These are phyloP conservation scores for Yamadazyma friedrichii DNA, from an alignment of 1,139 yeast genomes.

Conservation along the genomic window DNA sequence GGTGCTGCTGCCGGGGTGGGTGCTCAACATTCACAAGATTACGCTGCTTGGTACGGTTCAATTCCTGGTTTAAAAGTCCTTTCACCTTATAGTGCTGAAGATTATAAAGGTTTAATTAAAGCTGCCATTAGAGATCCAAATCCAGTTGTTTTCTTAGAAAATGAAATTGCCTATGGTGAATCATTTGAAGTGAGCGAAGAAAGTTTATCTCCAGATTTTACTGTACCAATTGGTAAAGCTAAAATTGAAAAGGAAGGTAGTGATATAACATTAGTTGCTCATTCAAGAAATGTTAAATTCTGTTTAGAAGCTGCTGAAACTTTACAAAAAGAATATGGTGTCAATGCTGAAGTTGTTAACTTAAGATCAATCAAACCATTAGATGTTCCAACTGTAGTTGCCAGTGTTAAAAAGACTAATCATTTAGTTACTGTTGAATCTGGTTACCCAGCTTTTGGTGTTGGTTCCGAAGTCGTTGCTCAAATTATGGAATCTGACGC, in stretches of 20 bases:
- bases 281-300: slow-evolving; percentile 85
- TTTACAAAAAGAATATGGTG: slow-evolving; percentile 80
- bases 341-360: slow-evolving; percentile 91
- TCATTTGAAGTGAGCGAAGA: slow-evolving; percentile 88
- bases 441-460: slow-evolving; percentile 98
- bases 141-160: slow-evolving; percentile 94
- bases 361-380: slow-evolving; percentile 96
- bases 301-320: slow-evolving; percentile 88
- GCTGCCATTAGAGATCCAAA: slow-evolving; percentile 98
- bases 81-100: slow-evolving; percentile 95
- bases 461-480: slow-evolving; percentile 97
- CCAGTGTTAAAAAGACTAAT: slow-evolving; percentile 94
- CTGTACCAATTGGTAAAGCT: slow-evolving; percentile 93
- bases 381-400: slow-evolving; percentile 83
- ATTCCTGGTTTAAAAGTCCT: slow-evolving; percentile 97
- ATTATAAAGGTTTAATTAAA: slow-evolving; percentile 92
- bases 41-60: slow-evolving; percentile 96
- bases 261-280: slow-evolving; percentile 86
- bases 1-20: slow-evolving; percentile 99
- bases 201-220: slow-evolving; percentile 82
- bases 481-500: slow-evolving; percentile 99
- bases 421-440: slow-evolving; percentile 95
- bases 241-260: slow-evolving; percentile 91
- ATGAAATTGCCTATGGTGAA: slow-evolving; percentile 93
- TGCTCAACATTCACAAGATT: slow-evolving; percentile 99